phyloP scores from a whole-genome alignment of 371 early-diverging fungal species.

The Rhizopus sp. region DNA sequence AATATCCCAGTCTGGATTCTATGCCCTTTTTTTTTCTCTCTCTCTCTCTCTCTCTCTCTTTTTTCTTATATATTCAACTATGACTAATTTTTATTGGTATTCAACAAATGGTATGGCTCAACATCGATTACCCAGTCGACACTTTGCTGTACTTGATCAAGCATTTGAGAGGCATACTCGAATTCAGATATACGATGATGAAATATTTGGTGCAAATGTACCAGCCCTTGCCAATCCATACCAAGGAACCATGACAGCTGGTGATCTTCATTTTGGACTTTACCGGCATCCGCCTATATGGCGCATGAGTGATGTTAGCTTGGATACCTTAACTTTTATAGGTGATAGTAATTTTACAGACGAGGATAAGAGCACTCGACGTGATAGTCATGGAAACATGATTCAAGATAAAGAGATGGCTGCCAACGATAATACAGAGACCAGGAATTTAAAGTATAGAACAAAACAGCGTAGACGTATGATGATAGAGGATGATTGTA shows the following conservation, averaged over 20 bases:
- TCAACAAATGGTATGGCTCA: slow-evolving; percentile 34
- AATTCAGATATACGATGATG: slow-evolving; percentile 34
- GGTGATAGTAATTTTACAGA: slow-evolving; percentile 10
- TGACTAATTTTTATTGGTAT: slow-evolving; percentile 33
- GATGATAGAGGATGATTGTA: slow-evolving; percentile 10
- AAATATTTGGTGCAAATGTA: slow-evolving; percentile 49
- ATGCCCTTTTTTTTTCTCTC: background rate
- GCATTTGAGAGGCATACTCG: slow-evolving; percentile 33
- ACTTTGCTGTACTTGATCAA: slow-evolving; percentile 29
- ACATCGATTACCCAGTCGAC: slow-evolving; percentile 23
- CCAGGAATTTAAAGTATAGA: background rate
- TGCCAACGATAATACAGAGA: background rate
- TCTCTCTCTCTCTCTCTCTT: background rate
- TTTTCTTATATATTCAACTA: background rate
- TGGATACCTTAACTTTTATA: slow-evolving; percentile 30
- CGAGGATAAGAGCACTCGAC: background rate
- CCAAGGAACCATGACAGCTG: slow-evolving; percentile 38
- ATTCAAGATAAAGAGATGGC: slow-evolving; percentile 3
- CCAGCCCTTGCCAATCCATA: slow-evolving; percentile 29
- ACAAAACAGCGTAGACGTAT: background rate
- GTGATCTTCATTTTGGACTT: slow-evolving; percentile 32
- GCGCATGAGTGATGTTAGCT: slow-evolving; percentile 29
- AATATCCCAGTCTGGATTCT: background rate
- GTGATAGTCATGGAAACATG: slow-evolving; percentile 1
- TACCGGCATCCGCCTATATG: slow-evolving; percentile 38